These are phyloP conservation scores for Musa schizocarpa DNA, from an alignment of 176 grass and related monocot genomes.

Conservation along the genomic window DNA sequence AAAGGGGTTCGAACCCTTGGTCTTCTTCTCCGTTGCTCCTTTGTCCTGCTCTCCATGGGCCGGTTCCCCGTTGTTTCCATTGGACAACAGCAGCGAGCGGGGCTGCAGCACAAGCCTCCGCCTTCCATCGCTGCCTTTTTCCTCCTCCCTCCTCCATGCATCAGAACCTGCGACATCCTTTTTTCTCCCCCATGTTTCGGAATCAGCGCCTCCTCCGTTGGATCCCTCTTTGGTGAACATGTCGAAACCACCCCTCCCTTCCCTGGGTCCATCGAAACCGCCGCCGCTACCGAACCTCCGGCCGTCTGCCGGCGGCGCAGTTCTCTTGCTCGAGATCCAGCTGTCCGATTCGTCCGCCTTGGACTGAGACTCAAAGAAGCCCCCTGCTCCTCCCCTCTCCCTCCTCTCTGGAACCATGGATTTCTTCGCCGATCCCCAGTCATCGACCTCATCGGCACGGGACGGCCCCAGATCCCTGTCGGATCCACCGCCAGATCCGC, in stretches of 20 bases:
- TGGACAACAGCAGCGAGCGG: slow-evolving; percentile 28
- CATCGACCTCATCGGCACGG: slow-evolving; percentile 15
- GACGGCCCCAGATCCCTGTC: slow-evolving; percentile 40
- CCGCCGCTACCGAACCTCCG: slow-evolving; percentile 17
- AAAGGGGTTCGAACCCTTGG: slow-evolving; percentile 2
- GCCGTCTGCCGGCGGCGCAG: slow-evolving; percentile 3
- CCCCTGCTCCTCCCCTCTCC: slow-evolving; percentile 6
- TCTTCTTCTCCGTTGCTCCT: not conserved
- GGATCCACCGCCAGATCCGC: not conserved
- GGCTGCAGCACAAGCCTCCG: slow-evolving; percentile 48
- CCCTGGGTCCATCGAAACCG: not conserved
- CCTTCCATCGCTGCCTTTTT: slow-evolving; percentile 18
- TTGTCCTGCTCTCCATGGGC: not conserved
- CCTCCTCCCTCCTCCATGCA: slow-evolving; percentile 43
- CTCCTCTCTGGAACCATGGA: not conserved
- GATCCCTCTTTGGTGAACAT: slow-evolving; percentile 29
- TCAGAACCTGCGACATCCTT: slow-evolving; percentile 15
- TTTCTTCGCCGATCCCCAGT: slow-evolving; percentile 19
- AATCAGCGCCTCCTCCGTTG: slow-evolving; percentile 24
- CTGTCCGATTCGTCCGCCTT: slow-evolving; percentile 43
- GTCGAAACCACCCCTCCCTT: slow-evolving; percentile 2
- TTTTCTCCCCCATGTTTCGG: slow-evolving; percentile 33
- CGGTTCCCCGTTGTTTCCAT: slow-evolving; percentile 16
- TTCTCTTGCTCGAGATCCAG: slow-evolving; percentile 29
- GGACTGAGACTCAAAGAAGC: slow-evolving; percentile 12